Evolutionary conservation across 2,329 filamentous ascomycete genomes (phyloP).

Genomic region (Talaromyces albobiverticillius): DNA sequence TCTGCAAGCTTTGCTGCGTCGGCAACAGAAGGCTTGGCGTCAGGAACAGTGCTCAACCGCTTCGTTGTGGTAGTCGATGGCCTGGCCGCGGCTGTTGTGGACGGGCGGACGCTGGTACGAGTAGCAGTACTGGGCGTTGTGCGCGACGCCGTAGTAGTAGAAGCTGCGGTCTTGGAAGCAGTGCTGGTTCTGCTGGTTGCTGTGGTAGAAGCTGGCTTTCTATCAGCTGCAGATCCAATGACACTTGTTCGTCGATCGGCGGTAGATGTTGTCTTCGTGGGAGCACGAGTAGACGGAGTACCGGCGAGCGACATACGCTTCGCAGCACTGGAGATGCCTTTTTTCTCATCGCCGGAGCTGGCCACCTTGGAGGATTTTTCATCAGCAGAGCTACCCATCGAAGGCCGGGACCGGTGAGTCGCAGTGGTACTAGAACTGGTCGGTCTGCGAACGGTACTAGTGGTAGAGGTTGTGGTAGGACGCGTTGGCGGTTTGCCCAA

Average conservation of each 20-base stretch:
- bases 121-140: slow-evolving; percentile 23
- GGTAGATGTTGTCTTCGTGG: slow-evolving; percentile 32
- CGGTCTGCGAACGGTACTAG: slow-evolving; percentile 10
- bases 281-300: slow-evolving; percentile 33
- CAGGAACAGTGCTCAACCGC: slow-evolving; percentile 34
- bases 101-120: slow-evolving; percentile 23
- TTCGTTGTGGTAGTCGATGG: slow-evolving; percentile 26
- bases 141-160: slow-evolving; percentile 22
- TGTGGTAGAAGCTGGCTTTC: slow-evolving; percentile 26
- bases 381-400: slow-evolving; percentile 44
- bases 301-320: slow-evolving; percentile 46
- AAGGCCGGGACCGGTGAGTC: slow-evolving; percentile 40
- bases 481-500: slow-evolving; percentile 46
- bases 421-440: slow-evolving; percentile 33
- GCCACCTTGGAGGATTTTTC: slow-evolving; percentile 37
- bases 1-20: slow-evolving; percentile 33
- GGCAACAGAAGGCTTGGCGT: slow-evolving; percentile 23
- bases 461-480: slow-evolving; percentile 21
- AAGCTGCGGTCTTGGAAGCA: not conserved
- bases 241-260: slow-evolving; percentile 38
- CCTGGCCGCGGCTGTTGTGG: slow-evolving; percentile 19
- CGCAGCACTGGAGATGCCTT: slow-evolving; percentile 39
- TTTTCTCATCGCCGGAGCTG: slow-evolving; percentile 46
- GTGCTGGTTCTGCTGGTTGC: slow-evolving; percentile 23
- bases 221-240: slow-evolving; percentile 32